These are phyloP conservation scores for Petrea volubilis DNA, from an alignment of 257 asterid genomes.

Conservation along the genomic window DNA sequence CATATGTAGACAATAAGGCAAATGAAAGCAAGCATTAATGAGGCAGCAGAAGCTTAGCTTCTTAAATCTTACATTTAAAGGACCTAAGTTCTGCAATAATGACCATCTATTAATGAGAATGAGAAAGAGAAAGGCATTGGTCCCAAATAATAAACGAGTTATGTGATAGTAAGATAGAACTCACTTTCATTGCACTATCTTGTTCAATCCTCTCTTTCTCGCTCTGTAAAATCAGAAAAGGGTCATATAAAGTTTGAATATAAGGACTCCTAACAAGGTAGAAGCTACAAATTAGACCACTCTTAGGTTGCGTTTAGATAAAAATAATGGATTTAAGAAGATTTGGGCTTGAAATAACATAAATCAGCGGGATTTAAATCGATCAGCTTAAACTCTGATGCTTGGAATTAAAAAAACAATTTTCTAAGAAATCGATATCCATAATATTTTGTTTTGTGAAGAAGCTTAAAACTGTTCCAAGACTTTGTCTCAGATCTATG, in stretches of 20 bases:
- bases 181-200: slow-evolving; percentile 62
- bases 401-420: background rate
- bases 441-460: background rate
- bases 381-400: background rate
- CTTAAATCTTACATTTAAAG: background rate
- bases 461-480: background rate
- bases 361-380: background rate
- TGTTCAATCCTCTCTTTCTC: slow-evolving; percentile 81
- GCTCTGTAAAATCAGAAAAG: slow-evolving; percentile 52
- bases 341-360: background rate
- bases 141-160: background rate
- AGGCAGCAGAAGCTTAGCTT: background rate
- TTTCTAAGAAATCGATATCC: background rate
- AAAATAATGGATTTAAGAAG: background rate
- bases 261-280: background rate
- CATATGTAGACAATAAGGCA: background rate
- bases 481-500: background rate
- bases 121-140: background rate
- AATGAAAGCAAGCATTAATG: background rate
- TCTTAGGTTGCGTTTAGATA: slow-evolving; percentile 1
- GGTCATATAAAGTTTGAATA: slow-evolving; percentile 13
- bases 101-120: background rate
- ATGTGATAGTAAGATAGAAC: slow-evolving; percentile 3
- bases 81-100: slow-evolving; percentile 1
- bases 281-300: slow-evolving; percentile 4